phyloP scores from a whole-genome alignment of 2,329 filamentous ascomycete species.

The Diplodia scrobiculata region DNA sequence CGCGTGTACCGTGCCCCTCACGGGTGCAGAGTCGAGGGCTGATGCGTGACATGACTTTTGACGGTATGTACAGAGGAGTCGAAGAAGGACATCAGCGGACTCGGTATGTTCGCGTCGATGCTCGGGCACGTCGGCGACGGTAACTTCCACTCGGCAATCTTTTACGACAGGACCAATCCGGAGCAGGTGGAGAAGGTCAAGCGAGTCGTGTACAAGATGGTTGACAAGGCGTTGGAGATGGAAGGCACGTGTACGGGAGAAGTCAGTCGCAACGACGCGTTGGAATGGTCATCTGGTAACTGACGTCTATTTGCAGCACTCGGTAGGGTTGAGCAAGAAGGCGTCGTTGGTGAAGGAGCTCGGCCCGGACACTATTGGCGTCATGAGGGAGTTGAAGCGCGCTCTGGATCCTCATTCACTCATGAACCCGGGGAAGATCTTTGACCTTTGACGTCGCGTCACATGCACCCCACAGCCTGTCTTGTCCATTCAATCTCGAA shows the following conservation, averaged over 20 bases:
- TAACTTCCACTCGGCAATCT: slow-evolving; percentile 91
- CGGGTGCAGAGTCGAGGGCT: neutral
- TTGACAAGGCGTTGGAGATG: slow-evolving; percentile 84
- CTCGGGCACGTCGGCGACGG: slow-evolving; percentile 90
- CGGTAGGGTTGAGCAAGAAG: slow-evolving; percentile 84
- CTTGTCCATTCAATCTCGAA: too few species aligned
- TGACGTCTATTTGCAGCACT: slow-evolving; percentile 53
- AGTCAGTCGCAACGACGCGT: slow-evolving; percentile 26
- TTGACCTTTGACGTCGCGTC: slow-evolving; percentile 55
- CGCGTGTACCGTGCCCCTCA: neutral
- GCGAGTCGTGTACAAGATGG: slow-evolving; percentile 83
- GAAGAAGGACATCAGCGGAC: slow-evolving; percentile 83
- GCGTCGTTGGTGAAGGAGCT: slow-evolving; percentile 76
- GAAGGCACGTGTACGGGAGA: slow-evolving; percentile 91
- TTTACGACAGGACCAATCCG: slow-evolving; percentile 73
- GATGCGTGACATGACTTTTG: neutral
- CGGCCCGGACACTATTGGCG: slow-evolving; percentile 73
- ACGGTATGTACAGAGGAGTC: slow-evolving; percentile 63
- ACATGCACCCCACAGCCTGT: too few species aligned
- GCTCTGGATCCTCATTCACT: slow-evolving; percentile 84
- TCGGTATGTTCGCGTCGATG: slow-evolving; percentile 84
- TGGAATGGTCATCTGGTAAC: neutral
- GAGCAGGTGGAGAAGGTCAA: slow-evolving; percentile 75
- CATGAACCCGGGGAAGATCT: slow-evolving; percentile 90
- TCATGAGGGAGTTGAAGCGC: slow-evolving; percentile 81